Base-by-base conservation (phyloP, 495 filamentous ascomycete genomes). In the Xylaria longipes region DNA sequence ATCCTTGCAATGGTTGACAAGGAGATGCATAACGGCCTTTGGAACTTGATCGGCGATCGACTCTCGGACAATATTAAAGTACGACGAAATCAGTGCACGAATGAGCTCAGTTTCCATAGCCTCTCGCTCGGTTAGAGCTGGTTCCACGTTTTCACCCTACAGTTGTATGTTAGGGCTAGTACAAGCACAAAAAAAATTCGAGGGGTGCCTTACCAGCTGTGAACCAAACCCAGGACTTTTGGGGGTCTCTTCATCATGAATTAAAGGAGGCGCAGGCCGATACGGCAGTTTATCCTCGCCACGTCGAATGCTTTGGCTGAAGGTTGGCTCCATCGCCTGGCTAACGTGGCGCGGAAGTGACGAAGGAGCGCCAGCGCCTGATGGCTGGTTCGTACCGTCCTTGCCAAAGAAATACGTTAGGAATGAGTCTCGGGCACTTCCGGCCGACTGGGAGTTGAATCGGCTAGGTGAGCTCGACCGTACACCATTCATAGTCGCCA, bases 351-450 rank as follows among this genome's bases (percentile, higher is more conserved):
- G 84, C 71, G 77, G 85, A 73, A 79, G 85, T 76, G 75, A 74
- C 58, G 82, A 75, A 33, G 77, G 72, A 20, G 76, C 73, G 1
- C 84, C 81, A 5, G 82, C 78, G 9, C 84, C 78, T 9, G 78
- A 65, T 45, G 80, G 74, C 58, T 87, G 87, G 50, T 87, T 75
- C 4, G 85, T 83, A 15, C 93, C 93, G 72, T 98, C 95, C 74
- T 98, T 97, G 63, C 96, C 94, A 76, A 99, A 99, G 84, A 99
- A 99, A 79, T 98, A 99, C 80, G 95, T 98, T 65, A 99, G 80
- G 84, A 99, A 99, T 0, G 94, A 95, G 82, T 98, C 97, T 50
- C 91, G 89, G 52, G 87, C 83, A 60, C 75, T 79, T 35, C 86
- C 87, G 71, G 79, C 43, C 3, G 78, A 77, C 68, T 85, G 85